Evolutionary conservation across 2,329 filamentous ascomycete genomes (phyloP), one percentile per base, ranked within the genome.

Genomic region (Xylariaceae sp.): DNA sequence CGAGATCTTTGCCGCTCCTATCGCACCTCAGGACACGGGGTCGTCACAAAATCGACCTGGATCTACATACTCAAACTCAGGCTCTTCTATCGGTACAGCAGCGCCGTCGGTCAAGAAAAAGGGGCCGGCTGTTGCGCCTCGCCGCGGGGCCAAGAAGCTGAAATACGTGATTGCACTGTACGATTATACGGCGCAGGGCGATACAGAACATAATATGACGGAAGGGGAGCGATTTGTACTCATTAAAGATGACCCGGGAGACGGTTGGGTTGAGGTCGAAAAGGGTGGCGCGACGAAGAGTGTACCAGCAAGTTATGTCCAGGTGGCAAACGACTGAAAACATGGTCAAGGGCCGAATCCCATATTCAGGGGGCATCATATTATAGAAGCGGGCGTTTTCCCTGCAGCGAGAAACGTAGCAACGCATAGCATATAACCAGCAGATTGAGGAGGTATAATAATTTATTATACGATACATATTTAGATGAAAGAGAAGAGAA

Each of bases 201-300:
- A 95, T 5, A 81, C 84, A 7, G 94, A 99, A 72, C 91, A 92
- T 71, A 90, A 80, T 65, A 99, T 99, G 89, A 70, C 70, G 0
- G 92, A 95, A 71, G 94, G 94, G 0, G 94, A 99, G 72, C 81
- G 85, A 48, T 95, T 99, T 65, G 91, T 99, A 37, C 76, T 99
- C 30, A 84, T 96, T 57, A 91, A 86, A 65, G 85, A 89, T 53
- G 92, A 97, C 67, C 81, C 85, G 0, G 94, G 94, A 1, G 94
- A 97, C 74, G 94, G 94, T 0, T 99, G 94, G 94, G 89, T 86
- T 26, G 94, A 97, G 74, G 94, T 99, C 16, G 94, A 97, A 75
- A 91, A 89, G 71, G 91, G 89, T 16, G 92, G 92, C 1, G 76
- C 85, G 39, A 89, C 86, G 46, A 92, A 85, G 67, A 96, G 91